phyloP scores from a whole-genome alignment of 306 rosid species.

The Bauhinia variegata region DNA sequence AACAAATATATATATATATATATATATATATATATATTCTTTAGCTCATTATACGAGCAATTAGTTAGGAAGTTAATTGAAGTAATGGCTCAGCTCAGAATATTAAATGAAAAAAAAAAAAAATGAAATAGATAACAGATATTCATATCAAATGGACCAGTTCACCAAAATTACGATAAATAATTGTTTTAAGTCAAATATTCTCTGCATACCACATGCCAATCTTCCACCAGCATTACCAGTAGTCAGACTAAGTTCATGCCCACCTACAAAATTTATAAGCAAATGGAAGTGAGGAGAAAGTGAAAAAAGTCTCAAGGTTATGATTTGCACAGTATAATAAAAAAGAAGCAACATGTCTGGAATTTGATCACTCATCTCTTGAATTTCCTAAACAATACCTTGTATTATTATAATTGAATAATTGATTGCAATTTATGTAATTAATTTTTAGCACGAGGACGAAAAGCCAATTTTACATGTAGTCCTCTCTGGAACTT shows the following conservation, averaged over 20 bases:
- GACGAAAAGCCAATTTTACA: constrained; percentile 28
- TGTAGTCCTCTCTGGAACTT: constrained; percentile 3
- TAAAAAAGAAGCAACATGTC: neutral
- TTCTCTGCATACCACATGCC: constrained; percentile 79
- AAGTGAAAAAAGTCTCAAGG: constrained; percentile 20
- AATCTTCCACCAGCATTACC: constrained; percentile 96
- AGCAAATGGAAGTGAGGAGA: constrained; percentile 30
- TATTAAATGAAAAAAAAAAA: constrained; percentile 21
- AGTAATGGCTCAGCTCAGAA: constrained; percentile 4
- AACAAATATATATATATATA: no score
- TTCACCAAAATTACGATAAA: neutral
- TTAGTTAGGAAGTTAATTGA: neutral
- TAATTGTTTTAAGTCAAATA: constrained; percentile 19
- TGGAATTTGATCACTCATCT: no score
- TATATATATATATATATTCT: neutral
- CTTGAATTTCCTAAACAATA: no score
- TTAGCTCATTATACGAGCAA: neutral
- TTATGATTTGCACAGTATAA: neutral
- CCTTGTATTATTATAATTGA: neutral
- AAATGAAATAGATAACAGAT: constrained; percentile 19
- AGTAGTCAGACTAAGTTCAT: constrained; percentile 80
- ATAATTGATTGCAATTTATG: neutral
- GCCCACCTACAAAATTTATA: constrained; percentile 68
- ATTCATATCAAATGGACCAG: constrained; percentile 10
- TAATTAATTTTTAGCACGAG: constrained; percentile 18